A percentile compares a stretch with the other conserved stretches of the same genome.
Conservation (phyloP, 1,284 basidiomycete genomes). For the Pterula multifida region DNA sequence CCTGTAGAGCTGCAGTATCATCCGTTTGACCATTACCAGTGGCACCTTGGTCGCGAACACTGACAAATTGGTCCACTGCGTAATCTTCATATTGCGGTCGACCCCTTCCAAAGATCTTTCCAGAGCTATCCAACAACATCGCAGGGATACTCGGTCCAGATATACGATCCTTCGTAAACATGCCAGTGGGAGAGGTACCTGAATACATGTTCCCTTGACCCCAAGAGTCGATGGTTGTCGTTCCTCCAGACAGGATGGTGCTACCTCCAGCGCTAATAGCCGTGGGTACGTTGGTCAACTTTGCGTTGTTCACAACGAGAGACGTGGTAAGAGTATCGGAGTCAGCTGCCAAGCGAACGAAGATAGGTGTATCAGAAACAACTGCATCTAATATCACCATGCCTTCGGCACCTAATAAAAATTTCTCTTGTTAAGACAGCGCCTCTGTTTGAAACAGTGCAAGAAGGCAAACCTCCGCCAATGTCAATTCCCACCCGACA, state of each 20-base stretch:
- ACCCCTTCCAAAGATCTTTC: conserved; percentile 50
- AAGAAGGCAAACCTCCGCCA: not conserved
- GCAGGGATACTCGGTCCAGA: conserved; percentile 37
- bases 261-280: conserved; percentile 41
- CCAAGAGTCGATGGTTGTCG: conserved; percentile 52
- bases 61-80: conserved; percentile 51
- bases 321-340: conserved; percentile 30
- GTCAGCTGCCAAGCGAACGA: conserved; percentile 27
- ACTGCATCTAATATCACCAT: conserved; percentile 52
- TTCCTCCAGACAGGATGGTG: conserved; percentile 38
- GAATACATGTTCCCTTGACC: conserved; percentile 58
- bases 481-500: conserved; percentile 29
- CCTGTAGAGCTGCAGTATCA: conserved; percentile 41
- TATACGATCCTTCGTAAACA: conserved; percentile 40
- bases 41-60: conserved; percentile 58
- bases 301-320: conserved; percentile 45
- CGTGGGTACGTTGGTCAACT: conserved; percentile 39
- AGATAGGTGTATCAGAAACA: conserved; percentile 36
- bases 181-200: conserved; percentile 27
- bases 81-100: conserved; percentile 66
- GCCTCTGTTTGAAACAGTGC: not conserved
- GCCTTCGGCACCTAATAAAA: conserved; percentile 27
- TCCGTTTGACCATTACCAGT: conserved; percentile 66
- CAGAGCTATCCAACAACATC: conserved; percentile 39
- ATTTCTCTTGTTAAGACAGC: too few species aligned